phyloP scores from a whole-genome alignment of 2,329 filamentous ascomycete genomes.

The Aspergillus hiratsukae region DNA sequence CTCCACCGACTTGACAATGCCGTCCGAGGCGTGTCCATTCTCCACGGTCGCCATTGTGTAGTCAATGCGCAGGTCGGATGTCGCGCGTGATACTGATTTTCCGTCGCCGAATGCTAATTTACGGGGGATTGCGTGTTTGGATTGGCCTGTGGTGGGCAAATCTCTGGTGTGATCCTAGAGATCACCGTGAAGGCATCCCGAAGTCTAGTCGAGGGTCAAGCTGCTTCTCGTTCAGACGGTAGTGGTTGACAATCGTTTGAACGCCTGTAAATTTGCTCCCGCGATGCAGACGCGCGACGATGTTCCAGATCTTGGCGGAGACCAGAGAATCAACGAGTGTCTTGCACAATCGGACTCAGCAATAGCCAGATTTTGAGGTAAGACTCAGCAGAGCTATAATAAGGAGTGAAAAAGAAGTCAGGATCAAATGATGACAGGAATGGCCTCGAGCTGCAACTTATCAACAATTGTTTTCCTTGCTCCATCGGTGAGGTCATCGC shows the following conservation, averaged over 20 bases:
- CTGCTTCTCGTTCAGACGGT: neutral
- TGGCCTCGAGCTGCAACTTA: neutral
- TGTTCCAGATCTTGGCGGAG: constrained; percentile 4
- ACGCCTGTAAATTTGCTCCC: neutral
- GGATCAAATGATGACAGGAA: neutral
- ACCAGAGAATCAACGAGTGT: neutral
- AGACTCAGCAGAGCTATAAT: neutral
- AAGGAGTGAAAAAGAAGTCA: no score
- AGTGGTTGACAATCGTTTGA: neutral
- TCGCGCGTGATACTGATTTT: neutral
- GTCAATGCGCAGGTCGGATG: constrained; percentile 7
- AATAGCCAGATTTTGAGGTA: neutral
- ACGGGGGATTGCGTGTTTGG: constrained; percentile 2
- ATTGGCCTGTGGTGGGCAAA: neutral
- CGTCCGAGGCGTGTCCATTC: constrained; percentile 23
- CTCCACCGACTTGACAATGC: constrained; percentile 13
- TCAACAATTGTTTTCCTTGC: constrained; percentile 7
- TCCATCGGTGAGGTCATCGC: constrained; percentile 23
- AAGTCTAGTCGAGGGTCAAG: neutral
- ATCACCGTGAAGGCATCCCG: constrained; percentile 1
- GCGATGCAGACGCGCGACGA: constrained; percentile 1
- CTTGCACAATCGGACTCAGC: neutral
- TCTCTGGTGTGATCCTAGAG: neutral
- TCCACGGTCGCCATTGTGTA: constrained; percentile 23
- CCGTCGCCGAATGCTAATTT: neutral